A percentile compares a stretch with the other conserved stretches of the same genome.
Evolutionary conservation across 257 asterid genomes (phyloP).

Genomic region (Vinca minor): DNA sequence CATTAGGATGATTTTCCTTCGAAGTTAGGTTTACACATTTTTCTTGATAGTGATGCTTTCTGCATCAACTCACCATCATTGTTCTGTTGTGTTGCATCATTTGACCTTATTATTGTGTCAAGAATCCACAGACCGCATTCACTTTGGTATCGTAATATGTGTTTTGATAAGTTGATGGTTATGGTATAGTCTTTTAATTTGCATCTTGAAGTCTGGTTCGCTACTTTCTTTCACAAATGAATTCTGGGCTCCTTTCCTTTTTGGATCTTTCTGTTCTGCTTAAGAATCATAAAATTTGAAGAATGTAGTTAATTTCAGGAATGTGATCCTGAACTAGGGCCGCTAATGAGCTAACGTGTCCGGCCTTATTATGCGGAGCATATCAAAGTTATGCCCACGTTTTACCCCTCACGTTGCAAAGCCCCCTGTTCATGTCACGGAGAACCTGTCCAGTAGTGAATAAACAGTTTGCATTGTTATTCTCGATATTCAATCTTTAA

Average conservation of each 20-base stretch:
- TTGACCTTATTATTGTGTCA: not conserved
- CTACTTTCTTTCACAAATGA: not conserved
- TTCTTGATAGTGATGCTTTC: conserved; percentile 2
- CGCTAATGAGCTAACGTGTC: not conserved
- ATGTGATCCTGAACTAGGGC: not conserved
- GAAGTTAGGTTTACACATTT: not conserved
- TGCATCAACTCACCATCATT: not conserved
- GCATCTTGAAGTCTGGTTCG: not conserved
- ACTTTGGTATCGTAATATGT: not conserved
- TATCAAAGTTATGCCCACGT: too few relatives aligned
- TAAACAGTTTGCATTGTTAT: not conserved
- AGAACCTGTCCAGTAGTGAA: too few relatives aligned
- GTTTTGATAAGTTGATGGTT: not conserved
- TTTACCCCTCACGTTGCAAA: too few relatives aligned
- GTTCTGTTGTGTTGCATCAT: not conserved
- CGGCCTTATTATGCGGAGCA: not conserved
- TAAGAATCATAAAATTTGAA: not conserved
- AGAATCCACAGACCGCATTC: not conserved
- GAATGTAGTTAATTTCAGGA: not conserved
- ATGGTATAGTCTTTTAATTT: not conserved
- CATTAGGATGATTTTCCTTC: conserved; percentile 1
- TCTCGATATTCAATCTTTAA: not conserved
- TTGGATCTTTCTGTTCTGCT: not conserved
- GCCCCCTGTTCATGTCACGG: too few relatives aligned
- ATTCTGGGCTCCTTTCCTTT: not conserved